Evolutionary conservation across 805 yeast species (phyloP), one percentile per base, ranked within the genome.

Genomic region (Nakazawaea anatomiae): DNA sequence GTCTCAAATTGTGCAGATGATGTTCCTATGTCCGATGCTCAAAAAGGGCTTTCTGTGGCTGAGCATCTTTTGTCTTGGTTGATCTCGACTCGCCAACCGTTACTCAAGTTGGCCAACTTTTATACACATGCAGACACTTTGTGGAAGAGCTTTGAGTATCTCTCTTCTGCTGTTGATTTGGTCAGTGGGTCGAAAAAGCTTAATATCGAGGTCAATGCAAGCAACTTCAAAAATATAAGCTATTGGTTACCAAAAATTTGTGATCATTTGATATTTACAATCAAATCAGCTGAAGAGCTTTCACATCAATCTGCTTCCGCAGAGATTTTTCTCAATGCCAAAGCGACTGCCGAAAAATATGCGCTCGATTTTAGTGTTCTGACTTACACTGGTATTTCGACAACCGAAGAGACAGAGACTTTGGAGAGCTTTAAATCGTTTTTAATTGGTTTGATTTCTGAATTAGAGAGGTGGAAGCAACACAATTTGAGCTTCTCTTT

Each of bases 21-120:
- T 58, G 81, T 88, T 28, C 94, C 97, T 4, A 76, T 75, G 11
- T 70, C 77, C 2, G 95, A 87, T 61, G 77, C 87, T 32, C 86
- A 82, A 54, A 84, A 83, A 56, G 95, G 90, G 39, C 70, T 89
- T 58, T 89, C 90, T 7, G 82, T 83, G 7, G 70, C 82, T 2
- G 97, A 92, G 59, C 84, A 89, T 62, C 62, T 89, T 46, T 63
- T 90, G 3, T 78, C 75, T 52, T 69, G 79, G 2, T 65, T 90
- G 54, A 70, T 86, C 14, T 73, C 78, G 2, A 69, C 74, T 28
- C 75, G 89, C 57, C 65, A 69, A 12, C 77, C 84, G 1, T 55
- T 85, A 34, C 54, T 59, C 2, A 63, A 65, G n/a, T 61, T 73
- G 43, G 56, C 57, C 35, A 49, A 55, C 54, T 8, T 50, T 52